Conservation (phyloP, 2,329 filamentous ascomycete genomes). For the Exserohilum turcica region DNA sequence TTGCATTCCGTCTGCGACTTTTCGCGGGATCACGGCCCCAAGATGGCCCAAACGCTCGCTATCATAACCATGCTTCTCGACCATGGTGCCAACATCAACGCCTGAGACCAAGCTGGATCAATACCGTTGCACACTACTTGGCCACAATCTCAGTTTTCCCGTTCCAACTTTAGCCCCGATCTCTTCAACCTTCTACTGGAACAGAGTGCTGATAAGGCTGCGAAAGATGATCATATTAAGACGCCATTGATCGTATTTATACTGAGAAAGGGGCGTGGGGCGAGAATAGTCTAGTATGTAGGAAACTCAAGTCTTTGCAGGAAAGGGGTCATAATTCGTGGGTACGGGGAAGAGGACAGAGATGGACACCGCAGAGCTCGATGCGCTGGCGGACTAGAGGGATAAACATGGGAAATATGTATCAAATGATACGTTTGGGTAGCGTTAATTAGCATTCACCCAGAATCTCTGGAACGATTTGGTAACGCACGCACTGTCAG, state of each 20-base stretch:
- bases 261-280: not conserved
- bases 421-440: no score
- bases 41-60: not conserved
- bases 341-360: no score
- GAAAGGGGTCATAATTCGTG: no score
- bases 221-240: constrained; percentile 15
- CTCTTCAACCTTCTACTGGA: not conserved
- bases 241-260: constrained; percentile 12
- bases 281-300: not conserved
- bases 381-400: no score
- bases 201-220: not conserved
- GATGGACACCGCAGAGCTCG: no score
- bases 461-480: no score
- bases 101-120: not conserved
- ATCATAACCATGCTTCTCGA: constrained; percentile 6
- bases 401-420: no score
- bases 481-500: no score
- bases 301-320: not conserved
- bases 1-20: not conserved
- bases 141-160: not conserved
- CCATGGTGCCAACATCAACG: not conserved
- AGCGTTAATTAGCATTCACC: no score
- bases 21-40: not conserved
- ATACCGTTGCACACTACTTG: not conserved
- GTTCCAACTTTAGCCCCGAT: not conserved